These are phyloP conservation scores for Senna tora DNA, from an alignment of 306 rosid species.

Conservation along the genomic window DNA sequence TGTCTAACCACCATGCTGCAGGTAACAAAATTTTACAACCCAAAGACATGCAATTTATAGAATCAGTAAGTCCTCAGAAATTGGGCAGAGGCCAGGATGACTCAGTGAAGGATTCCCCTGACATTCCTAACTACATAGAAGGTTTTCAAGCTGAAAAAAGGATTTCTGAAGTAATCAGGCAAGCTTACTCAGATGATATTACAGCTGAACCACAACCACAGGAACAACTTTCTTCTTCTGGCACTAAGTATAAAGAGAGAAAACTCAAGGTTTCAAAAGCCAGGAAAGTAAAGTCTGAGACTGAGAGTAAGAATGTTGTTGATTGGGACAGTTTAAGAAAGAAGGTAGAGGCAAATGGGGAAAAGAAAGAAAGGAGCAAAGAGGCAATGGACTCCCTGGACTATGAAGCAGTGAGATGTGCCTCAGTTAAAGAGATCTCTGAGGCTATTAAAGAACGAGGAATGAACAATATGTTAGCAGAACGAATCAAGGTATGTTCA, in stretches of 20 bases:
- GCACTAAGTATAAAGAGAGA: conserved; percentile 38
- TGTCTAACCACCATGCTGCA: conserved; percentile 40
- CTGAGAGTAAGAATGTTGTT: conserved; percentile 45
- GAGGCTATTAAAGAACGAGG: conserved; percentile 75
- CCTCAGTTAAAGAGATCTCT: conserved; percentile 65
- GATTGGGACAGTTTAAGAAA: conserved; percentile 88
- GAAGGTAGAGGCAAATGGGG: conserved; percentile 51
- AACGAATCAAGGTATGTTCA: conserved; percentile 71
- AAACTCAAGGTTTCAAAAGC: conserved; percentile 51
- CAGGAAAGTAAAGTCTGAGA: conserved; percentile 50
- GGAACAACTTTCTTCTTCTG: conserved; percentile 42
- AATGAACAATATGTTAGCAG: conserved; percentile 96
- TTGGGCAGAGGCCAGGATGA: conserved; percentile 40
- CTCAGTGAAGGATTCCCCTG: conserved; percentile 36
- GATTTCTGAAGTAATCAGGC: conserved; percentile 39
- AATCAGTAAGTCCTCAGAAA: conserved; percentile 40
- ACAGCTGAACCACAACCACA: conserved; percentile 38
- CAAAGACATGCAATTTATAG: conserved; percentile 39
- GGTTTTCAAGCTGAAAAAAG: conserved; percentile 36
- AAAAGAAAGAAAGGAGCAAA: conserved; percentile 49
- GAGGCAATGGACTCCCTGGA: conserved; percentile 83
- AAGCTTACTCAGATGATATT: conserved; percentile 39
- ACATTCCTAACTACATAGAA: conserved; percentile 40
- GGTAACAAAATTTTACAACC: conserved; percentile 42
- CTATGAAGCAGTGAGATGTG: conserved; percentile 76